A percentile compares a stretch with the other conserved stretches of the same genome.
phyloP scores from a whole-genome alignment of 2,329 filamentous ascomycete genomes.

The Ciborinia camelliae region DNA sequence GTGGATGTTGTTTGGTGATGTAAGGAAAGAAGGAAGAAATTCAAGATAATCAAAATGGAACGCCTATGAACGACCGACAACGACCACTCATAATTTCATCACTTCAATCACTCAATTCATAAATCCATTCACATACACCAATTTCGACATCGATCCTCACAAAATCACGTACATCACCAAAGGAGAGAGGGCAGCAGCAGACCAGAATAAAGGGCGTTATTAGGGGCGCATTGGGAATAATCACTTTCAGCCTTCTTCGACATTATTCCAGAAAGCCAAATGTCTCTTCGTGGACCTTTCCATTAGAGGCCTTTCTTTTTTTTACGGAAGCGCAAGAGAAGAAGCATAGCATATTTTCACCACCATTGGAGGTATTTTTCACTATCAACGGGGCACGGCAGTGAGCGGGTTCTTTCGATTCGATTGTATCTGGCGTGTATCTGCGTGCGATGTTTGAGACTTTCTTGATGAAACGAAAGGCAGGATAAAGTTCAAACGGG shows the following conservation, averaged over 20 bases:
- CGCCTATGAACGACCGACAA: slow-evolving; percentile 21
- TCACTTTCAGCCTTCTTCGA: slow-evolving; percentile 16
- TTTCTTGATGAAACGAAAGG: slow-evolving; percentile 18
- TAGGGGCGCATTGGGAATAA: slow-evolving; percentile 11
- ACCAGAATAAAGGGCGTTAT: slow-evolving; percentile 15
- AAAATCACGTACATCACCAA: slow-evolving; percentile 12
- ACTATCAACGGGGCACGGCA: slow-evolving; percentile 6
- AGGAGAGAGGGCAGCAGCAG: neutral
- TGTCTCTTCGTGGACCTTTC: neutral
- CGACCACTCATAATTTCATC: slow-evolving; percentile 19
- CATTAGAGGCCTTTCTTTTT: neutral
- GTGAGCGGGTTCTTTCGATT: slow-evolving; percentile 15
- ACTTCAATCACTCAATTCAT: slow-evolving; percentile 15
- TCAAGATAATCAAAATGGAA: slow-evolving; percentile 19
- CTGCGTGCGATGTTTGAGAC: slow-evolving; percentile 8
- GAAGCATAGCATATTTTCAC: slow-evolving; percentile 20
- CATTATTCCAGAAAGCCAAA: neutral
- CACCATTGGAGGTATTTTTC: slow-evolving; percentile 14
- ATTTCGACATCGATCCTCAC: slow-evolving; percentile 9
- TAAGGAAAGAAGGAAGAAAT: slow-evolving; percentile 44
- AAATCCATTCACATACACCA: slow-evolving; percentile 13
- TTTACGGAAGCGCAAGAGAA: slow-evolving; percentile 1
- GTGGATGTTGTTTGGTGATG: slow-evolving; percentile 92
- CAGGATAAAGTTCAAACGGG: slow-evolving; percentile 17
- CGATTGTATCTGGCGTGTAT: slow-evolving; percentile 15